Base-by-base conservation (phyloP, 495 filamentous ascomycete genomes). In the Astrocystis sublimbata region DNA sequence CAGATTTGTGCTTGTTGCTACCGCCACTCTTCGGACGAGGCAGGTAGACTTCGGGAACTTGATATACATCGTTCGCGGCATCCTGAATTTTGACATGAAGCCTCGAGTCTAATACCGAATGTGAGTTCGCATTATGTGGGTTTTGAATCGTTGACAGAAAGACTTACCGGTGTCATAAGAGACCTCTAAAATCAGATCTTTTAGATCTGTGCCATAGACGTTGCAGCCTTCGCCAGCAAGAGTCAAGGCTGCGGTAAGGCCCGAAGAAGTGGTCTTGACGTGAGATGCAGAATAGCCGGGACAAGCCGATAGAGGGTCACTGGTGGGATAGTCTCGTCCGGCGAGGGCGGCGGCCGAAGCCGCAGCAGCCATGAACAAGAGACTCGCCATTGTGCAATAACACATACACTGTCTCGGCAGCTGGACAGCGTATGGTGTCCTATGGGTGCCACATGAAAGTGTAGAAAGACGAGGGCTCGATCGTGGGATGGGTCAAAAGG, bases 61-160 rank as follows among this genome's bases (percentile, higher is more conserved):
- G 89, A 67, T 93, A 96, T 21, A 90, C 85, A 53, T 84, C 78
- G 55, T 91, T 84, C n/a, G 81, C 85, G 24, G 83, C 77, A 73
- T 96, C 92, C 60, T 89, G 85, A 59, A 96, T 93, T 69, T 89
- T 86, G 64, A 96, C 88, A 73, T 94, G 92, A 9, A 96, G 85
- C 17, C 92, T 88, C 26, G 82, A 79, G 40, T 89, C 90, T 92
- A n/a, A n/a, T n/a, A 40, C 8, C 35, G 23, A n/a, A 15, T 51
- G 61, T 74, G 55, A 66, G 60, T 24, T 49, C 17, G 7, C 3
- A 33, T 36, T 50, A 10, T 50, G 41, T 33, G 31, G 40, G 3
- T 13, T 31, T 33, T 35, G 43, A 28, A 49, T 33, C 21, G 15
- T 24, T 0, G 42, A 10, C 12, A 61, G 80, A 49, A 24, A 17